Conservation (phyloP, 371 early-diverging fungal genomes). For the Mortierella sp. region DNA sequence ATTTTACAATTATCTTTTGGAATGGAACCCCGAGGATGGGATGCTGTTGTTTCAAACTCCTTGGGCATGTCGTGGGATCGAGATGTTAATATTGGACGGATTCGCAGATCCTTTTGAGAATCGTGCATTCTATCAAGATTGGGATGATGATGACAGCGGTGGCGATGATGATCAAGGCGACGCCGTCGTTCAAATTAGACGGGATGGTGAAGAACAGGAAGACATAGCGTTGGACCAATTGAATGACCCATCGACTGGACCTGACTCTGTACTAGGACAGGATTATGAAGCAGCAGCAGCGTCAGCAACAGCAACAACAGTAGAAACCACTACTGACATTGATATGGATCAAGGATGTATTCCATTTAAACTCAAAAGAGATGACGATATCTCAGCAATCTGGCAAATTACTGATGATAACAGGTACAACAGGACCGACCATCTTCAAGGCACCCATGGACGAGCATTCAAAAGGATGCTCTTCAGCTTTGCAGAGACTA, state of each 20-base stretch:
- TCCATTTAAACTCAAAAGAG: too few species aligned
- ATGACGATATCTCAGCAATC: too few species aligned
- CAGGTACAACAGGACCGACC: too few species aligned
- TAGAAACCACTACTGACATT: too few species aligned
- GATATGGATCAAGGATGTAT: too few species aligned
- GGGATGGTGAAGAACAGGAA: too few species aligned
- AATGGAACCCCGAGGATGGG: neutral
- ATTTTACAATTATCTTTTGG: conserved; percentile 3
- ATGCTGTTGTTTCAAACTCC: neutral
- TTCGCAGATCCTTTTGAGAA: neutral
- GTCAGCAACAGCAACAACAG: too few species aligned
- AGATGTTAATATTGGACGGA: neutral
- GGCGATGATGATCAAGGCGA: neutral
- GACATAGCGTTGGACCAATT: too few species aligned
- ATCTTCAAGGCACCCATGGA: neutral
- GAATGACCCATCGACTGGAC: too few species aligned
- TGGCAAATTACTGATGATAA: too few species aligned
- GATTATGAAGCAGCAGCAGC: too few species aligned
- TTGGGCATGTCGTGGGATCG: neutral
- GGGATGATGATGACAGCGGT: neutral
- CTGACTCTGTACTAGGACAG: too few species aligned
- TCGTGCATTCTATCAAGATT: neutral
- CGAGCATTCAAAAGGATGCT: neutral
- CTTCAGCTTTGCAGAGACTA: neutral
- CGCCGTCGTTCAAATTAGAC: neutral